Evolutionary conservation across 2,329 filamentous ascomycete species (phyloP), one percentile per base, ranked within the genome.

Genomic region (Verticillium tricorpus): DNA sequence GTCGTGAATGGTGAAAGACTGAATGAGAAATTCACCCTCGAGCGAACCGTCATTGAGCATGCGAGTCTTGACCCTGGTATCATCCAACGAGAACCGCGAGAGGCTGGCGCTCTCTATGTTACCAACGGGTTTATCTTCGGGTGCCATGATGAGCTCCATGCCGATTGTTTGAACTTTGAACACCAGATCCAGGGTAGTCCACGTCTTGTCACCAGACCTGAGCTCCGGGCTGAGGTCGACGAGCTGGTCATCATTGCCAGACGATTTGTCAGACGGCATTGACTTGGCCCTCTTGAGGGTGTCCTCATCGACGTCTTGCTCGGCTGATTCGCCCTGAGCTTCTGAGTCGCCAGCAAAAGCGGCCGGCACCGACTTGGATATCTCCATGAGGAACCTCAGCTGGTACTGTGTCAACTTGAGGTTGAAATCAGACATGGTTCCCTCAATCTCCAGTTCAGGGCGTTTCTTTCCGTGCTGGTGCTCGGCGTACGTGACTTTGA

Each of bases 1-100:
- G 73, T 99, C 95, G 61, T 91, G 86, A 66, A 98, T 97, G 0
- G 93, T 97, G 73, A 99, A 97, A 0, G 94, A 95, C 63, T 95
- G 90, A 17, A 99, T 93, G 39, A 97, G 83, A 7, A 99, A 85
- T 72, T 99, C 96, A 2, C 93, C 93, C 73, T 99, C 95, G 50
- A 99, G 77, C 0, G 93, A 93, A 7, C 90, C 89, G 73, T 99
- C 94, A 22, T 91, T 96, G 69, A 97, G 85, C 89, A 98, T 95
- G 31, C 93, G 88, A 9, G 96, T 84, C 79, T 98, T 99, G 65
- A 97, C 82, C 68, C 89, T 91, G 7, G 93, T 98, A 66, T 96
- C 89, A 69, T 99, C 95, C 39, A 99, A 82, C 14, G 94, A 96
- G 77, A 99, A 99, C 50, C 91, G 92, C 0, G 95, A 97, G 14